Evolutionary conservation across 2,329 filamentous ascomycete genomes (phyloP).

Genomic region (Diaporthe vaccinii): DNA sequence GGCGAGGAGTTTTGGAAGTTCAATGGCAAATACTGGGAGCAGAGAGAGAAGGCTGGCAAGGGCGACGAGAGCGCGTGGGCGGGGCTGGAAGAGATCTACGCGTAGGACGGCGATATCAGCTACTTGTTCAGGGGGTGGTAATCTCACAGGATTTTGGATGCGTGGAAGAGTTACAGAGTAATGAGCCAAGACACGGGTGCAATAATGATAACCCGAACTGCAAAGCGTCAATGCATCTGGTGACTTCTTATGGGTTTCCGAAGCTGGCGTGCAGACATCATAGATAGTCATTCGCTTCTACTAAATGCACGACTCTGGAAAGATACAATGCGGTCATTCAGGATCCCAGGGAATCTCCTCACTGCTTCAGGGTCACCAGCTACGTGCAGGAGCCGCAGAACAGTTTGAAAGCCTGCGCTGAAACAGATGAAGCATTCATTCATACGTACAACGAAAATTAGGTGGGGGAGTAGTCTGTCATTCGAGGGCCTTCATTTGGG

Average conservation of each 20-base stretch:
- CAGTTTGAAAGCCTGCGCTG: neutral
- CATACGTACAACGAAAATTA: neutral
- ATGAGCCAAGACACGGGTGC: slow-evolving; percentile 18
- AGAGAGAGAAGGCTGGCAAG: slow-evolving; percentile 74
- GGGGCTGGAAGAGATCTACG: slow-evolving; percentile 81
- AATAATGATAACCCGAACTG: neutral
- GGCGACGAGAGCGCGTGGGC: slow-evolving; percentile 75
- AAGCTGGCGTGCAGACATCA: neutral
- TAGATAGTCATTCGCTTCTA: neutral
- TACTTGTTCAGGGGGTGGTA: slow-evolving; percentile 29
- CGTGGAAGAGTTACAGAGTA: neutral
- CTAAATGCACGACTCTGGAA: neutral
- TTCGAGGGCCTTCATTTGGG: neutral
- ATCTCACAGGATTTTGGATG: slow-evolving; percentile 12
- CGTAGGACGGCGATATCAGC: slow-evolving; percentile 7
- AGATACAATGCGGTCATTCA: neutral
- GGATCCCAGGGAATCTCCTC: no score
- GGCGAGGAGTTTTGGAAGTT: slow-evolving; percentile 94
- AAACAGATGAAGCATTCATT: neutral
- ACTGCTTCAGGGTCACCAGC: neutral
- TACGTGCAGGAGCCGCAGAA: neutral
- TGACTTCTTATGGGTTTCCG: neutral
- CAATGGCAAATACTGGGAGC: slow-evolving; percentile 89
- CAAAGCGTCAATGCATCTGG: no score
- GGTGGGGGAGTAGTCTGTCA: neutral